Conservation (phyloP, 2,329 filamentous ascomycete species). For the Aschersonia sp. region DNA sequence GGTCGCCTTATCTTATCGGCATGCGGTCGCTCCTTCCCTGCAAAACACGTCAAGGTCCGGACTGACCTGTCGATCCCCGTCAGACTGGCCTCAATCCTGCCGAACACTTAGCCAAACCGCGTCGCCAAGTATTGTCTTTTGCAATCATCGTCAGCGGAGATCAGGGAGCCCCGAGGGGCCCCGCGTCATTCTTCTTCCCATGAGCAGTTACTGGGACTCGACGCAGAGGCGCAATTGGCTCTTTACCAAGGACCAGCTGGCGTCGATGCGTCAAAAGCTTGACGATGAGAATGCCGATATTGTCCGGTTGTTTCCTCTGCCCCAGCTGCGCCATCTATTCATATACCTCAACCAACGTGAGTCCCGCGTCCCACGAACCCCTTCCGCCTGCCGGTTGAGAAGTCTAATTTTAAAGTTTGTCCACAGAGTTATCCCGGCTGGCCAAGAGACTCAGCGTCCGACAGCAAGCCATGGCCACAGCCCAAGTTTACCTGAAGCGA, state of each 20-base stretch:
- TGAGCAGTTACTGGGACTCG: constrained; percentile 79
- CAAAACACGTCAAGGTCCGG: no score
- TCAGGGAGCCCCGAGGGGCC: constrained; percentile 4
- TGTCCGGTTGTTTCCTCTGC: constrained; percentile 67
- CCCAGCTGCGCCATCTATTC: constrained; percentile 67
- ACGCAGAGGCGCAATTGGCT: constrained; percentile 85
- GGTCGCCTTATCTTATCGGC: constrained; percentile 3
- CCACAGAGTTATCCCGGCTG: constrained; percentile 61
- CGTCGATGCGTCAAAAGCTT: constrained; percentile 59
- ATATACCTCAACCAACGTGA: constrained; percentile 87
- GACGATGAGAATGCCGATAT: constrained; percentile 63
- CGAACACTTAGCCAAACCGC: not conserved
- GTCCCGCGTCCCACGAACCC: constrained; percentile 12
- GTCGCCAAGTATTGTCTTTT: not conserved
- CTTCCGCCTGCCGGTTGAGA: not conserved
- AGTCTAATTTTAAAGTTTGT: not conserved
- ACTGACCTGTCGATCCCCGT: no score
- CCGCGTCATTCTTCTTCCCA: constrained; percentile 1
- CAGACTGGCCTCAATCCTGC: no score
- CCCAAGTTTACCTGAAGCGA: constrained; percentile 85
- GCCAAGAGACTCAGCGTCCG: constrained; percentile 72
- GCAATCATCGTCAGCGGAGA: not conserved
- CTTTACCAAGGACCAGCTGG: constrained; percentile 71
- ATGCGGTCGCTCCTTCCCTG: no score
- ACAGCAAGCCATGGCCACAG: constrained; percentile 87